Base-by-base conservation (phyloP, 2,329 filamentous ascomycete species). In the Claviceps sorghi region DNA sequence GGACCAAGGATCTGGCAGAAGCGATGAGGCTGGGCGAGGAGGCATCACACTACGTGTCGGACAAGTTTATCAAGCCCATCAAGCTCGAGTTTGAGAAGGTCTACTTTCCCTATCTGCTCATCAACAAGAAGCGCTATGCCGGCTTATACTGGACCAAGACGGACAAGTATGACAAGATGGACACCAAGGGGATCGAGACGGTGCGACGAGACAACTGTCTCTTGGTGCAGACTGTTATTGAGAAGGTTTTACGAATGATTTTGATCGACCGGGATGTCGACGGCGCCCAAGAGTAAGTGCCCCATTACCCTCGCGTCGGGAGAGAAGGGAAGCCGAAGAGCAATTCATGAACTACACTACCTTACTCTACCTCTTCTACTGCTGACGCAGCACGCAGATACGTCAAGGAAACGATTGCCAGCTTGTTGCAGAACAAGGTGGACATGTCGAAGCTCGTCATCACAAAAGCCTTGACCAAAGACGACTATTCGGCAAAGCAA, bases 361-460 rank as follows among this genome's bases (percentile, higher is more conserved):
- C n/a, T n/a, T n/a, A n/a, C n/a, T n/a, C n/a, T n/a, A n/a, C n/a
- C n/a, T 2, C 2, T 19, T 6, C 2, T 26, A 7, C 32, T 22
- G 17, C 51, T 54, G 38, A 54, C 32, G 8, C 17, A 8, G n/a
- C 58, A 50, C 36, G 17, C 61, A 95, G 89, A 58, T 97, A 95
- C 62, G 93, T 98, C 69, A 97, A 96, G 69, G 82, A 93, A 57
- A 95, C 86, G 45, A 98, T 98, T 63, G 86, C 93, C 9, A 89
- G 96, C 64, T 77, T 98, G 19, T 74, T 98, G 41, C 93, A 97
- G 65, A 98, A 98, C 74, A 96, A 95, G 68, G 77, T 98, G 60
- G 93, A 98, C 70, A 95, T 98, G 87, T 96, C 91, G 40, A 97
- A 98, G 68, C 83, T 98, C 19, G 94, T 98, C 66, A 98, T 98